Evolutionary conservation across 2,329 filamentous ascomycete species (phyloP), one percentile per base, ranked within the genome.

Genomic region (Trichoderma gracile): DNA sequence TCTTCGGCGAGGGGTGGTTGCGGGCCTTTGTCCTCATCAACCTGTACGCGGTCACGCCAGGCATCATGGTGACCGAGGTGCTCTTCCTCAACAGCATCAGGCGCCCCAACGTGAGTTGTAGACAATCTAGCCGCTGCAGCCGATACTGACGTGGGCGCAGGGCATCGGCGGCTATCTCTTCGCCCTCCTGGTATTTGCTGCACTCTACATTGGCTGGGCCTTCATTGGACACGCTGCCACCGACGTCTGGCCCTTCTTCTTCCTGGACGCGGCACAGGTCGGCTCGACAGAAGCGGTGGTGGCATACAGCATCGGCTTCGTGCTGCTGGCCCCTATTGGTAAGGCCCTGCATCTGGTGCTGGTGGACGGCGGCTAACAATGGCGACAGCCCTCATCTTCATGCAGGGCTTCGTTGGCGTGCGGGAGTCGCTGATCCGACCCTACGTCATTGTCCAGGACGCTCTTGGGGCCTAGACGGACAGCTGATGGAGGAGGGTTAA

Each of bases 31-130:
- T 76, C 65, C 74, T 83, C 53, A 68, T 82, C 69, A 82, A 81
- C 56, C 67, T 84, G 49, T 82, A 79, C 70, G 76, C 71, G 9
- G 71, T 81, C 63, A 78, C 78, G 3, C 77, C 81, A 4, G 55
- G 78, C 38, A 73, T 83, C 66, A 81, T 79, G 67, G 67, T 78
- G 9, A 63, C 79, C 38, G 83, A 85, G 74, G 77, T 80, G 0
- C 64, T 81, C 40, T 75, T 78, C 64, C 75, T 85, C 74, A 85
- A 85, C 73, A 84, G 81, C 70, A 82, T 84, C 74, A 81, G 80
- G 68, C 78, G 80, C 58, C 81, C 79, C 58, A 77, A 76, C 54
- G 82, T 84, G 71, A 71, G 80, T 72, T 14, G 25, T 14, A 38
- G 17, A 14, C 5, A 25, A n/a, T 33, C 10, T 5, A 17, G 50